Evolutionary conservation across 192 early-diverging fungal species (phyloP), one percentile per base, ranked within the genome.

Genomic region (Gryganskiella cystojenkinii): DNA sequence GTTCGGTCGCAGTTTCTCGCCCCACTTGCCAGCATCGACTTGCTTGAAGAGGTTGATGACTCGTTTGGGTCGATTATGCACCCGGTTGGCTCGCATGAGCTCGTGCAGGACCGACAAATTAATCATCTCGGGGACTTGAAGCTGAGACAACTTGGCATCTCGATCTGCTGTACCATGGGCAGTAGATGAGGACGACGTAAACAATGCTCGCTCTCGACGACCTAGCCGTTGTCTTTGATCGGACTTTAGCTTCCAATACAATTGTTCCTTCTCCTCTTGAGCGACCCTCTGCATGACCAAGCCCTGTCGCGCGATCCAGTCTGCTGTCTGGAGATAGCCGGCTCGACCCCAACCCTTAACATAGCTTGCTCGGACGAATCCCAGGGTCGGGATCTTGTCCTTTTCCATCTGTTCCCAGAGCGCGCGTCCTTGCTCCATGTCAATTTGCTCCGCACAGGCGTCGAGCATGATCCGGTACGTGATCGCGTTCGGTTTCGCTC

Each of bases 401-500:
- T 14, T 27, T 1, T 42, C 28, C 64, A 76, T 67, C 27, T 76
- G 64, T 3, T 49, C 22, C 73, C 73, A 76, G 1, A 76, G 47
- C 25, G 42, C 53, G 30, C 55, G 46, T 4, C 47, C 73, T 8
- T 44, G 28, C 22, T 68, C 73, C 65, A 76, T 76, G 10, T 76
- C 73, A 64, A 76, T 67, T 22, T 76, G 73, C n/a, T 76, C 73
- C 10, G 73, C 73, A 45, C 73, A 76, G 2, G 73, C 73, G 19
- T 76, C 73, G 22, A 76, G 27, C 59, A 76, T 62, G 40, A 76
- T 68, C 54, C 25, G 45, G 46, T 57, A 76, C 0, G 73, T 76
- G 37, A 76, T 45, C 22, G 59, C 17, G 24, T 76, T 68, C 22
- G 73, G 73, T 31, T 57, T 67, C 1, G 73, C 54, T 3, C 30